phyloP scores from a whole-genome alignment of 129 eudicot genomes.

The Gnaphalium uliginosum region DNA sequence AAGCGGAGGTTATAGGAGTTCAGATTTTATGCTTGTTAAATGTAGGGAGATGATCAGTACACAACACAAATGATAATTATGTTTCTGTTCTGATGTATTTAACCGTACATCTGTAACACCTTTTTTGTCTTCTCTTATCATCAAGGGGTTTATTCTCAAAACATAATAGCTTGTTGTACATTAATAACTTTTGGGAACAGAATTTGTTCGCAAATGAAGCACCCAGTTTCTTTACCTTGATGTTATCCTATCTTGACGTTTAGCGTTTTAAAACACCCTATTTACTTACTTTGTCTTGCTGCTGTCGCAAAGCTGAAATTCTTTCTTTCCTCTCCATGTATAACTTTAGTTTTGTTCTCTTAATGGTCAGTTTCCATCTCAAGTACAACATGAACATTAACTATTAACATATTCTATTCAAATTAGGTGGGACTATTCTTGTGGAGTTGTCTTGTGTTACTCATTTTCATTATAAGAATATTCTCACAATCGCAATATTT shows the following conservation, averaged over 20 bases:
- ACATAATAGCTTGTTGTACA: too few relatives aligned
- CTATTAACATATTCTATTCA: not conserved
- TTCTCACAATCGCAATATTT: not conserved
- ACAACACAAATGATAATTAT: too few relatives aligned
- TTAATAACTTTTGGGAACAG: too few relatives aligned
- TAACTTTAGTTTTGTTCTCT: not conserved
- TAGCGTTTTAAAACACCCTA: not conserved
- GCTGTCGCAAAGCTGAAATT: not conserved
- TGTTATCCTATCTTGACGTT: too few relatives aligned
- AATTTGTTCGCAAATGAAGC: not conserved
- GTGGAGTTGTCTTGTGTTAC: constrained; percentile 1
- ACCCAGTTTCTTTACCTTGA: not conserved
- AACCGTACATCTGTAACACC: too few relatives aligned
- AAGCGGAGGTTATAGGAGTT: too few relatives aligned
- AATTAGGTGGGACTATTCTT: not conserved
- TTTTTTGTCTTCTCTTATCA: too few relatives aligned
- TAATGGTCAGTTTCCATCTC: not conserved
- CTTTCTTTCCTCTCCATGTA: not conserved
- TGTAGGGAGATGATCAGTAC: too few relatives aligned
- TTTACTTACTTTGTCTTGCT: not conserved
- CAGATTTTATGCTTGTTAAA: too few relatives aligned
- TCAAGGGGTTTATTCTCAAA: too few relatives aligned
- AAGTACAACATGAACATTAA: not conserved
- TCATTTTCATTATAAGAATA: constrained; percentile 1
- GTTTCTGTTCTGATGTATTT: too few relatives aligned